Percentiles rank a stretch among this genome's conserved stretches.
Evolutionary conservation across 23 red algal genomes (phyloP).

Genomic region (Gracilaria domingensis): DNA sequence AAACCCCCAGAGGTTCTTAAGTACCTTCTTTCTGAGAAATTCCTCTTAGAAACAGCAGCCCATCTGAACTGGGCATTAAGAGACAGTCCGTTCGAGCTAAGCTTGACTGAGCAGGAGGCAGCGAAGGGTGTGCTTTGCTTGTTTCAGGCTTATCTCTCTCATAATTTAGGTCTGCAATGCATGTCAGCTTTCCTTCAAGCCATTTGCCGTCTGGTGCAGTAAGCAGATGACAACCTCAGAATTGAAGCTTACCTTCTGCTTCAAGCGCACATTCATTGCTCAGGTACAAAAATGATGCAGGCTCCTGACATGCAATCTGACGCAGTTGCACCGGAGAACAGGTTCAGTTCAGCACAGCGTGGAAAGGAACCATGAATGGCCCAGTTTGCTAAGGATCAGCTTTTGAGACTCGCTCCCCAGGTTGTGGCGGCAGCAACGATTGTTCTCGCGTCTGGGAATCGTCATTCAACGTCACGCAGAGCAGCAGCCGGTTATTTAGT

Average conservation of each 20-base stretch:
- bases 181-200: conserved; percentile 26
- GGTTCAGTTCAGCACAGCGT: no score
- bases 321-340: neutral
- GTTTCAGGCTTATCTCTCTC: conserved; percentile 39
- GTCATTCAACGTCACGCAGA: neutral
- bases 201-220: conserved; percentile 37
- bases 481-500: conserved; percentile 73
- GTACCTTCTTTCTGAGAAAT: conserved; percentile 26
- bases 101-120: neutral
- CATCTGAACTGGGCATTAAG: conserved; percentile 39
- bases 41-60: conserved; percentile 14
- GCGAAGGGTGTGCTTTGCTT: conserved; percentile 52
- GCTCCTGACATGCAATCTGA: neutral
- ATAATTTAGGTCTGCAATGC: neutral
- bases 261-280: conserved; percentile 56
- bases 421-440: conserved; percentile 36
- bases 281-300: neutral
- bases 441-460: conserved; percentile 17
- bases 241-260: conserved; percentile 48
- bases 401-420: conserved; percentile 38
- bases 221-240: conserved; percentile 8
- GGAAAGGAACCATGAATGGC: neutral
- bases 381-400: conserved; percentile 49
- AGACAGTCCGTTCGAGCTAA: conserved; percentile 16
- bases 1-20: neutral